A percentile compares a stretch with the other conserved stretches of the same genome.
Evolutionary conservation across 495 filamentous ascomycete species (phyloP).

Genomic region (Melanomma pulvis-pyrius): DNA sequence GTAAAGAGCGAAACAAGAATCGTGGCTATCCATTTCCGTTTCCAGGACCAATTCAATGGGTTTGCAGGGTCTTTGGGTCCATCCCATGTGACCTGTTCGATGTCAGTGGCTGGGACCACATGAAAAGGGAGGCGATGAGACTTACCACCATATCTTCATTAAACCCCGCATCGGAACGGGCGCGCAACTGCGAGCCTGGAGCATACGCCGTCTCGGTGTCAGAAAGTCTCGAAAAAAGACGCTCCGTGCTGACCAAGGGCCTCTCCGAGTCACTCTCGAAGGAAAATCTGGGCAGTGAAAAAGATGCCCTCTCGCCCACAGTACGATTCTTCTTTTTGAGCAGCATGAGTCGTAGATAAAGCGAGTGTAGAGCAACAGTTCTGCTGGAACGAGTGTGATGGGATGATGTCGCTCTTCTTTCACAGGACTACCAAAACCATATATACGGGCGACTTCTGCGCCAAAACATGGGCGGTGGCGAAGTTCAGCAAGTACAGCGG

Average conservation of each 20-base stretch:
- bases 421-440: no score
- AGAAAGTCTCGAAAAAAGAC: not conserved
- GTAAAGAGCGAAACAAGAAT: constrained; percentile 50
- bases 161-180: not conserved
- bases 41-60: constrained; percentile 42
- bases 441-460: no score
- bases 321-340: no score
- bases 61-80: constrained; percentile 42
- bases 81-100: constrained; percentile 37
- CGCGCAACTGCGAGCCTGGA: not conserved
- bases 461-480: no score
- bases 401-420: no score
- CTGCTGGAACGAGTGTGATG: no score
- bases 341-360: no score
- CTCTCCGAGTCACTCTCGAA: not conserved
- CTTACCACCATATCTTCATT: not conserved
- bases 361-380: no score
- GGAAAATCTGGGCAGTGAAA: not conserved
- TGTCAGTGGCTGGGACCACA: not conserved
- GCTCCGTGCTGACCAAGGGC: not conserved
- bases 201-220: not conserved
- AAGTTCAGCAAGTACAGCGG: no score
- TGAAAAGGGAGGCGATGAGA: not conserved
- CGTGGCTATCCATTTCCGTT: constrained; percentile 66
- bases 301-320: no score